Percentiles rank a stretch among this genome's conserved stretches.
Evolutionary conservation across 179 eudicot genomes (phyloP).

Genomic region (Spinacia oleracea): DNA sequence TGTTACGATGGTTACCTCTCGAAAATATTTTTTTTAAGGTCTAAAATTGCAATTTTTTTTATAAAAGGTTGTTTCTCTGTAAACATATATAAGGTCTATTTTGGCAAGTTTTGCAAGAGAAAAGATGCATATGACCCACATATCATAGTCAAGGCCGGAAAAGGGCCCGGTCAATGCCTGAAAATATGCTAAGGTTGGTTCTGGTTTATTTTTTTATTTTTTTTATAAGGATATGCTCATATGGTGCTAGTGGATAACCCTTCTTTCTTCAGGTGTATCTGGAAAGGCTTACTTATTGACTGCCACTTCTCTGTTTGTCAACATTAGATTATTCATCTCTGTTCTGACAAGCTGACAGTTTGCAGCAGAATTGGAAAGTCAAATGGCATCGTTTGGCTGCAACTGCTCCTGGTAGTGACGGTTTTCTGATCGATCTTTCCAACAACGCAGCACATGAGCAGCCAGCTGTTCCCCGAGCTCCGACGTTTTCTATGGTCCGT

Average conservation of each 20-base stretch:
- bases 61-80: too few relatives aligned
- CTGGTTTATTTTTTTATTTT: too few relatives aligned
- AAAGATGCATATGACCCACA: too few relatives aligned
- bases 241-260: slow-evolving; percentile 2
- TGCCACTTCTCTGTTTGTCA: slow-evolving; percentile 6
- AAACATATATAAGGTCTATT: too few relatives aligned
- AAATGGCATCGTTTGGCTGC: slow-evolving; percentile 80
- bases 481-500: slow-evolving; percentile 66
- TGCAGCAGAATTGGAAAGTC: slow-evolving; percentile 99
- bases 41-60: too few relatives aligned
- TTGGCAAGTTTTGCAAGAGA: too few relatives aligned
- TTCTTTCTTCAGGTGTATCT: not conserved
- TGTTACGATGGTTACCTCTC: too few relatives aligned
- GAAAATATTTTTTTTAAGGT: too few relatives aligned
- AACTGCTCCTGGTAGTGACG: slow-evolving; percentile 81
- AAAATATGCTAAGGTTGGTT: too few relatives aligned
- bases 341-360: slow-evolving; percentile 53
- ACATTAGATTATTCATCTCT: slow-evolving; percentile 2
- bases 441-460: slow-evolving; percentile 61
- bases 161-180: too few relatives aligned
- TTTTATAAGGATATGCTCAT: not conserved
- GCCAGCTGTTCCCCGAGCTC: slow-evolving; percentile 52
- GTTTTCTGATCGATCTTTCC: slow-evolving; percentile 85
- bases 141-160: too few relatives aligned
- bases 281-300: not conserved